phyloP scores from a whole-genome alignment of 331 rosid genomes.

The Erythrophleum ivorense region DNA sequence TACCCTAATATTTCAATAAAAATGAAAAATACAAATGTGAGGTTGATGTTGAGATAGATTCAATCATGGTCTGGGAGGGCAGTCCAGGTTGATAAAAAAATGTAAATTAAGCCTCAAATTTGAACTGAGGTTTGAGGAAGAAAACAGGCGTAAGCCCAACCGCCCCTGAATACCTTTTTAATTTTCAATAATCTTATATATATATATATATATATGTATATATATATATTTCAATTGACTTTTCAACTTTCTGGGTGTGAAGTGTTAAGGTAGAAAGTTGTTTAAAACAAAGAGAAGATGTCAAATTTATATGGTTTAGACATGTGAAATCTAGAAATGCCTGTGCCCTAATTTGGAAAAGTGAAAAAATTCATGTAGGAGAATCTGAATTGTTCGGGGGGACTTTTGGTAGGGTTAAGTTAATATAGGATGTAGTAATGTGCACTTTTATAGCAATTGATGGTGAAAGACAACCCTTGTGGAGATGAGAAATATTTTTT shows the following conservation, averaged over 20 bases:
- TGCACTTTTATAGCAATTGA: not conserved
- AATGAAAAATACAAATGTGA: not conserved
- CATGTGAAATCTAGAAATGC: not conserved
- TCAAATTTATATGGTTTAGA: not conserved
- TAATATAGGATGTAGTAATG: no score
- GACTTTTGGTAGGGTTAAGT: not conserved
- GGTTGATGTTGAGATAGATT: not conserved
- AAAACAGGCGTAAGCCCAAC: not conserved
- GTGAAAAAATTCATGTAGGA: not conserved
- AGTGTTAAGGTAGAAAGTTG: not conserved
- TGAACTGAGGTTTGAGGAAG: not conserved
- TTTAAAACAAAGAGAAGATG: not conserved
- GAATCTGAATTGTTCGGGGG: slow-evolving; percentile 4
- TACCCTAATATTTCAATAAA: not conserved
- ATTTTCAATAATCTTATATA: no score
- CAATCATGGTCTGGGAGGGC: not conserved
- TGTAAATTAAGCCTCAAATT: not conserved
- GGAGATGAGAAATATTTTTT: not conserved
- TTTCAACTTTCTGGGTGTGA: not conserved
- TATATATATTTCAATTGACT: not conserved
- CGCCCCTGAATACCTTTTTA: not conserved
- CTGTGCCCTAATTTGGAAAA: not conserved
- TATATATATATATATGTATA: no score
- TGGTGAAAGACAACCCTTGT: not conserved
- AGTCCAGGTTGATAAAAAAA: not conserved